These are phyloP conservation scores for Neurospora tetraspora DNA, from an alignment of 495 filamentous ascomycete genomes.

Conservation along the genomic window DNA sequence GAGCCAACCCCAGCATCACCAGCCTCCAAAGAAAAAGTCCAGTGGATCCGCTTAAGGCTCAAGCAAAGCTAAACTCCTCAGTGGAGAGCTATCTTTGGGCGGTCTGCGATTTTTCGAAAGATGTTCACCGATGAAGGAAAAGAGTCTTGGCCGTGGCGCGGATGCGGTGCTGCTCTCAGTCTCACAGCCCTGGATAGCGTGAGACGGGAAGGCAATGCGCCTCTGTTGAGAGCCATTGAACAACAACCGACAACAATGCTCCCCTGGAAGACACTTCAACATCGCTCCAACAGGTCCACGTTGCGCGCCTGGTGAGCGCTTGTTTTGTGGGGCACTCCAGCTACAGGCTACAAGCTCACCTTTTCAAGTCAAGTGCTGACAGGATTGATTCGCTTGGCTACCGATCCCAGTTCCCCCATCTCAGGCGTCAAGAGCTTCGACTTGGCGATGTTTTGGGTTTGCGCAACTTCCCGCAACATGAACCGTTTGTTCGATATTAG, in stretches of 20 bases:
- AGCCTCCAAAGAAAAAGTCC: neutral
- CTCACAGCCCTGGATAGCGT: neutral
- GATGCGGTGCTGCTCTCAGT: neutral
- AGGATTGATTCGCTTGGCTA: neutral
- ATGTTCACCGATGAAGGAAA: neutral
- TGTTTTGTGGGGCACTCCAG: neutral
- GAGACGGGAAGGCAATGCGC: neutral
- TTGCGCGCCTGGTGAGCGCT: neutral
- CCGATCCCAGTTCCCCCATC: neutral
- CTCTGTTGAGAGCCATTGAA: neutral
- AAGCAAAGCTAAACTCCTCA: neutral
- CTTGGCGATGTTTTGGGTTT: neutral
- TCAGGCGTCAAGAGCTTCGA: neutral
- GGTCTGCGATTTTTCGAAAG: neutral
- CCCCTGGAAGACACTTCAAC: neutral
- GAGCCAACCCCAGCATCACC: neutral
- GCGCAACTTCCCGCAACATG: neutral
- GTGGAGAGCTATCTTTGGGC: neutral
- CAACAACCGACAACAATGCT: neutral
- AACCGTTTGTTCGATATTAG: neutral
- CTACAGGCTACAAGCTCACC: neutral
- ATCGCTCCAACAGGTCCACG: neutral
- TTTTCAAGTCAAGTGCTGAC: neutral
- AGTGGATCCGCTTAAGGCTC: neutral
- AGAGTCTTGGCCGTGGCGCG: neutral